Evolutionary conservation across 2,329 filamentous ascomycete species (phyloP).

Genomic region (Elsinoe australis): DNA sequence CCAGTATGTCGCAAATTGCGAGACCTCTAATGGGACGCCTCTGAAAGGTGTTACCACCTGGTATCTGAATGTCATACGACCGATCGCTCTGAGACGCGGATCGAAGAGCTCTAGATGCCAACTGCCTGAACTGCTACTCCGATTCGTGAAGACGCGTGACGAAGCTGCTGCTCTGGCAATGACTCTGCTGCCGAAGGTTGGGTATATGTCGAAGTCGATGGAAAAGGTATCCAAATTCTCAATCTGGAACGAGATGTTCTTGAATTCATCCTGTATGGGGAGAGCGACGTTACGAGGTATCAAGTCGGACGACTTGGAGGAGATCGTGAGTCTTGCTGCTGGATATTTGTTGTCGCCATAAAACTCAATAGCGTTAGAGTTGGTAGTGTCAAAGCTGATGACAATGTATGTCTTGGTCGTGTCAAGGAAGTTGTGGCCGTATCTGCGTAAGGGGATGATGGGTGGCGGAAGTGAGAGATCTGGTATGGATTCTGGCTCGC

Average conservation of each 20-base stretch:
- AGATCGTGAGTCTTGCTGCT: constrained; percentile 88
- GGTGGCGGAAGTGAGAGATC: constrained; percentile 86
- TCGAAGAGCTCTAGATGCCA: constrained; percentile 90
- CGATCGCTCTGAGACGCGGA: constrained; percentile 81
- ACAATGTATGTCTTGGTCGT: constrained; percentile 88
- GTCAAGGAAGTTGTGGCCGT: constrained; percentile 97
- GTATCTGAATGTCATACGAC: constrained; percentile 86
- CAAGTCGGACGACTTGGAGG: constrained; percentile 89
- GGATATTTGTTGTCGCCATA: constrained; percentile 97
- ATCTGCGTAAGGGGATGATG: constrained; percentile 87
- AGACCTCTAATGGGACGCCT: constrained; percentile 87
- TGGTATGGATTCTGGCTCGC: constrained; percentile 79
- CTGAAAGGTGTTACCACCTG: constrained; percentile 96
- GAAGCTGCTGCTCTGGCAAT: constrained; percentile 93
- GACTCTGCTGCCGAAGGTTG: constrained; percentile 93
- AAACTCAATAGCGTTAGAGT: constrained; percentile 74
- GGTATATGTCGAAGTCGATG: constrained; percentile 95
- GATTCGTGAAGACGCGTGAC: constrained; percentile 73
- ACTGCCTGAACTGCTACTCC: constrained; percentile 64
- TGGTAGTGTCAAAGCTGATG: constrained; percentile 73
- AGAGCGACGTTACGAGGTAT: constrained; percentile 94
- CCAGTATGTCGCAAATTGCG: constrained; percentile 98
- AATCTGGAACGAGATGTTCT: constrained; percentile 89
- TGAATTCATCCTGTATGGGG: constrained; percentile 91
- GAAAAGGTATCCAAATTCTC: constrained; percentile 89